Percentiles rank a stretch among this genome's conserved stretches.
These are phyloP conservation scores for Penicillium fuscoglaucum DNA, from an alignment of 2,329 filamentous ascomycete species.

Conservation along the genomic window DNA sequence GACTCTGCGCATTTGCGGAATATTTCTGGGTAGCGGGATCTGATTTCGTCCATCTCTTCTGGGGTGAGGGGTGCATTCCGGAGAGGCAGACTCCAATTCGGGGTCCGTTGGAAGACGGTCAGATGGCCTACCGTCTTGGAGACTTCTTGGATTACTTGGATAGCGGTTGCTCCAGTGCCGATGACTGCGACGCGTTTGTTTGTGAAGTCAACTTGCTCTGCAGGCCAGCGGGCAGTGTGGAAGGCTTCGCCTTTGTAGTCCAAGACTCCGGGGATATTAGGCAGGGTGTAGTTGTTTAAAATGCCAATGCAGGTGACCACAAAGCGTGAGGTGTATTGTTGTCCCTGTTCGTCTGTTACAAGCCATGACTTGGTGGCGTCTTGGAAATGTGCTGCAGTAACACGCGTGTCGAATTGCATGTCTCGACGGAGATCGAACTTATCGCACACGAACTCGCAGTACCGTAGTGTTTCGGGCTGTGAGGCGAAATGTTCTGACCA, in stretches of 20 bases:
- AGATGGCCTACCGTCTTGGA: conserved; percentile 18
- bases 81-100: conserved; percentile 30
- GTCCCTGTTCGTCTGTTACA: background rate
- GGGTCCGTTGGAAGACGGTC: conserved; percentile 27
- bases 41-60: background rate
- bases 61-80: conserved; percentile 6
- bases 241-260: conserved; percentile 25
- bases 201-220: conserved; percentile 12
- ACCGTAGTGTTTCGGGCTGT: conserved; percentile 14
- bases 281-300: conserved; percentile 23
- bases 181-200: conserved; percentile 45
- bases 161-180: conserved; percentile 46
- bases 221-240: conserved; percentile 31
- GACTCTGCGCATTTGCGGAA: background rate
- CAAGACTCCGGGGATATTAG: conserved; percentile 25
- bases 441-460: conserved; percentile 8
- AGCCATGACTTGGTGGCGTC: background rate
- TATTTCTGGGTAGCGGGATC: background rate
- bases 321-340: conserved; percentile 4
- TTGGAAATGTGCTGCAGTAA: conserved; percentile 9
- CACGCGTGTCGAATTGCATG: conserved; percentile 10
- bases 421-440: conserved; percentile 9
- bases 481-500: conserved; percentile 12
- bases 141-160: conserved; percentile 36
- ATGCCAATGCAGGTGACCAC: conserved; percentile 11